A percentile compares a stretch with the other conserved stretches of the same genome.
Evolutionary conservation across 75 land plant species (phyloP).

Genomic region (Ceratopteris richardii): DNA sequence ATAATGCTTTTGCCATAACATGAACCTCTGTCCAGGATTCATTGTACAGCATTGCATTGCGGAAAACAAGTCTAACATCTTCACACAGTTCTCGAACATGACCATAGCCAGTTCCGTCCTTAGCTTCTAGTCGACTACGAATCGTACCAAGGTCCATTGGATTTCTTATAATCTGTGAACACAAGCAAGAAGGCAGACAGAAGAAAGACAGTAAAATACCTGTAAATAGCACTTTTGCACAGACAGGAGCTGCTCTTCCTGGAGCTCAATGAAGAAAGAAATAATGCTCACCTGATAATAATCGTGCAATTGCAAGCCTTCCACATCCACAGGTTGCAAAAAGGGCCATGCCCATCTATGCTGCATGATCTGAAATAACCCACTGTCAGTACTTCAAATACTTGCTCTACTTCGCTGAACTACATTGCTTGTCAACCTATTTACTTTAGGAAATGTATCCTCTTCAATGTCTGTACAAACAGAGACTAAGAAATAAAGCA

Average conservation of each 20-base stretch:
- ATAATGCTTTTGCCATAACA: conserved; percentile 36
- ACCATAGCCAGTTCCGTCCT: conserved; percentile 32
- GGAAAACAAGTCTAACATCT: conserved; percentile 41
- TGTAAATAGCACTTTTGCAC: no score
- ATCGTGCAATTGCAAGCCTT: conserved; percentile 27
- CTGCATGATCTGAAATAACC: conserved; percentile 29
- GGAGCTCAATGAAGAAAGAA: no score
- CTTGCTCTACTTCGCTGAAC: no score
- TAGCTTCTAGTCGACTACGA: conserved; percentile 26
- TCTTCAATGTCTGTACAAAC: no score
- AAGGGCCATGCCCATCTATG: conserved; percentile 52
- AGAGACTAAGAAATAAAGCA: no score
- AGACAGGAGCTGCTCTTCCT: no score
- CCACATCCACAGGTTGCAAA: conserved; percentile 44
- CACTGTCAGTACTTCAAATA: no score
- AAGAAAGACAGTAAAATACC: background rate
- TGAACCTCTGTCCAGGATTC: conserved; percentile 31
- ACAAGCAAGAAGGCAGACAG: background rate
- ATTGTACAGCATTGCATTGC: conserved; percentile 43
- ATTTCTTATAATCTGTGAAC: conserved; percentile 25
- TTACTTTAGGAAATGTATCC: no score
- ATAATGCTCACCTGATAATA: conserved; percentile 19
- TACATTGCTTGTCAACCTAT: no score
- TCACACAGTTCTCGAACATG: conserved; percentile 34
- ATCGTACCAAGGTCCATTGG: conserved; percentile 43